Conservation (phyloP, 192 early-diverging fungal species). For the Podila verticillata region DNA sequence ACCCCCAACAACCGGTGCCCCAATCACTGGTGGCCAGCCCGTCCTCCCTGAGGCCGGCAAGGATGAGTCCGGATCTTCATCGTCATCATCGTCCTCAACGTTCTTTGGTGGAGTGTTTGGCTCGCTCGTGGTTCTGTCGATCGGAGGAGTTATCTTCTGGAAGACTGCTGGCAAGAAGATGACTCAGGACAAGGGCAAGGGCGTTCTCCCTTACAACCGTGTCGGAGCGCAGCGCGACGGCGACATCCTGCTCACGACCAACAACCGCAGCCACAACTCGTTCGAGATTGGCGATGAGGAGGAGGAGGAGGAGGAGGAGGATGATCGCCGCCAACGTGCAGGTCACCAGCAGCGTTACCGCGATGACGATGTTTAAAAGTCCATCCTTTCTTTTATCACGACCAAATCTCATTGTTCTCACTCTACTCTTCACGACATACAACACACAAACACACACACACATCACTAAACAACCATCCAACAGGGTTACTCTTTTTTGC, state of each 20-base stretch:
- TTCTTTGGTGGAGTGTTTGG: constrained; percentile 49
- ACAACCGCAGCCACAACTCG: constrained; percentile 31
- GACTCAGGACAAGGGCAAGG: constrained; percentile 49
- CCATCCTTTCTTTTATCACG: not conserved
- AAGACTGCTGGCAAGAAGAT: constrained; percentile 46
- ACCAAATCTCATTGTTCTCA: not conserved
- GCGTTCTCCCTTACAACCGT: constrained; percentile 46
- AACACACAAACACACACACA: not conserved
- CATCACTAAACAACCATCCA: too few species aligned
- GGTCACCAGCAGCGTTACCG: constrained; percentile 49
- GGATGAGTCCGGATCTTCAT: not conserved
- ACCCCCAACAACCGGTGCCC: not conserved
- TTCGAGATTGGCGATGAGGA: constrained; percentile 50
- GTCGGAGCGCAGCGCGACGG: constrained; percentile 20
- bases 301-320: constrained; percentile 42
- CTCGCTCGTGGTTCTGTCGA: constrained; percentile 18
- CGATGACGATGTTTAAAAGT: constrained; percentile 36
- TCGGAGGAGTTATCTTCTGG: constrained; percentile 48
- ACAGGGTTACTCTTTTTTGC: not conserved
- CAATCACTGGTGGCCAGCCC: constrained; percentile 1
- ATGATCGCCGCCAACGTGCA: constrained; percentile 20
- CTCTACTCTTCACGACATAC: not conserved
- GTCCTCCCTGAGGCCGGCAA: constrained; percentile 4
- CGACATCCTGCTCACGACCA: constrained; percentile 34
- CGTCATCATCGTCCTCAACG: constrained; percentile 29